phyloP scores from a whole-genome alignment of 495 filamentous ascomycete species.

The Annulohypoxylon bovei region DNA sequence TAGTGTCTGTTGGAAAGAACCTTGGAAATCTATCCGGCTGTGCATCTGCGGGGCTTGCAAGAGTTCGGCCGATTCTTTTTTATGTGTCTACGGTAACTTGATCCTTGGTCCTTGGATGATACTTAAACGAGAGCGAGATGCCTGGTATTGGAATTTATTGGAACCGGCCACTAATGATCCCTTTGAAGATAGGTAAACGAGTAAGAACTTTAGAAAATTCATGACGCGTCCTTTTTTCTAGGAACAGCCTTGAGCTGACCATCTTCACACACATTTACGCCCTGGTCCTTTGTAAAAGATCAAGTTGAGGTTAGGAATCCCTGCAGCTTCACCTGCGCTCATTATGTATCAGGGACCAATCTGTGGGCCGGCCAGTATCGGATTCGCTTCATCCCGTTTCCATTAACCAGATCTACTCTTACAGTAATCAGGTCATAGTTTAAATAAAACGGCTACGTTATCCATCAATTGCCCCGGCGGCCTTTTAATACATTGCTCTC shows the following conservation, averaged over 20 bases:
- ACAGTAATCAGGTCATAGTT: constrained; percentile 24
- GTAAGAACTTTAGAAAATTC: neutral
- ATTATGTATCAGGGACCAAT: constrained; percentile 30
- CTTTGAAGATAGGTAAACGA: neutral
- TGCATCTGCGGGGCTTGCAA: constrained; percentile 6
- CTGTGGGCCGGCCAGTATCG: constrained; percentile 29
- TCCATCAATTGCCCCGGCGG: constrained; percentile 4
- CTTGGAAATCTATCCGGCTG: constrained; percentile 21
- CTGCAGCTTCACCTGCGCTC: constrained; percentile 11
- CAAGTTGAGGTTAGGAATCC: constrained; percentile 1
- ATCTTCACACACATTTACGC: neutral
- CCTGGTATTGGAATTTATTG: neutral
- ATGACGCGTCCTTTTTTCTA: constrained; percentile 11
- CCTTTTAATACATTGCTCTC: constrained; percentile 5
- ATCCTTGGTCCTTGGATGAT: neutral
- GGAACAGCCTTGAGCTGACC: neutral
- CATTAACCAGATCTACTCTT: constrained; percentile 14
- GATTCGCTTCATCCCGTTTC: constrained; percentile 24
- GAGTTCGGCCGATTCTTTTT: neutral
- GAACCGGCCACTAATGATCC: neutral
- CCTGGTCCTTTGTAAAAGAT: neutral
- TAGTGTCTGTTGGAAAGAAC: neutral
- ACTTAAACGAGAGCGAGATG: neutral
- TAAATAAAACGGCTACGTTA: constrained; percentile 14
- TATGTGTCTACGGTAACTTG: neutral